Evolutionary conservation across 2,329 filamentous ascomycete genomes (phyloP), one percentile per base, ranked within the genome.

Genomic region (Colletotrichum sp.): DNA sequence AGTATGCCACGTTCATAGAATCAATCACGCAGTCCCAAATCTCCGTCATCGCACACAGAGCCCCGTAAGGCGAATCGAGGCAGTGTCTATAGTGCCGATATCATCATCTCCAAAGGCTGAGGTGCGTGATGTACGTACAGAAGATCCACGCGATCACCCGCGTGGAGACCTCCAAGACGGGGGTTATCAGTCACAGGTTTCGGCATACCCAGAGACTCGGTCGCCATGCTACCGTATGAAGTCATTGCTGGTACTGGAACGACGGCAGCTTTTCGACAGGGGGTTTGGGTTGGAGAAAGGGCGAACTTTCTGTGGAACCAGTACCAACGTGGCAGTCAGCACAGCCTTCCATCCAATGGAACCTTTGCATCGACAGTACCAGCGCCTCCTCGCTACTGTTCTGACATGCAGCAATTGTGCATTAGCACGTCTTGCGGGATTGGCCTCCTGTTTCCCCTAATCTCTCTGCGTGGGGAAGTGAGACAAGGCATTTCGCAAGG

Each of bases 301-400:
- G 26, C 32, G 69, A 28, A 44, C 36, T 36, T 66, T 73, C 57
- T 65, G 32, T 60, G 57, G 32, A 59, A 62, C 34, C 73, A 69
- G 63, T 34, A 49, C 64, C 57, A 52, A 24, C 64, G 28, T 66
- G 60, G 69, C 65, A 32, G 52, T 76, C 65, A 76, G 75, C 75
- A 76, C 71, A 71, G 75, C 75, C 71, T 49, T n/a, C 75, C 73
- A 73, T 69, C 36, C 32, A 64, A 65, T 59, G 73, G 73, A 36
- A 76, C 57, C 39, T 73, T 75, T 72, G 36, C 63, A 44, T 26
- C 34, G 36, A 64, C 34, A 30, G 34, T 65, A 65, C 70, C 70
- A 74, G 49, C 70, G 34, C 34, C 32, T 34, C 44, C 69, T 72
- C 63, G 55, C 57, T 72, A 69, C 70, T 34, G 30, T 30, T 68